Conservation (phyloP, 2,329 filamentous ascomycete species). For the Sordariomycetes sp. region DNA sequence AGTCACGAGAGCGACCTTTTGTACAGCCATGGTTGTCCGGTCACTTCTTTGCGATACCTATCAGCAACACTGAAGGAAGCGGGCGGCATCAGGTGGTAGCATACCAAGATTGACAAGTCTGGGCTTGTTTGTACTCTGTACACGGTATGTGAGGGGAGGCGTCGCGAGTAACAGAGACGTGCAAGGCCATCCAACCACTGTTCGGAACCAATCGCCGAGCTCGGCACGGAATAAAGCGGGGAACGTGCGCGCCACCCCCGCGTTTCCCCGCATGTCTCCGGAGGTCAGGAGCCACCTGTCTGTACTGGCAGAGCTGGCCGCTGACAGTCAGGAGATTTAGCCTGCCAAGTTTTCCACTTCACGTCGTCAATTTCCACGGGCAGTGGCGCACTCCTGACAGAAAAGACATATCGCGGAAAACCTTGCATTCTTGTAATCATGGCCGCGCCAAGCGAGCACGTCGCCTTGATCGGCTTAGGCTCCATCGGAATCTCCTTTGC, state of each 20-base stretch:
- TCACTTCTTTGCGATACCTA: too few relatives aligned
- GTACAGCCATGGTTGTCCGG: not conserved
- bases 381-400: not conserved
- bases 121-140: too few relatives aligned
- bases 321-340: not conserved
- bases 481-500: not conserved
- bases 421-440: not conserved
- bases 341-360: too few relatives aligned
- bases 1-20: constrained; percentile 18
- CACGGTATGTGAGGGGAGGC: too few relatives aligned
- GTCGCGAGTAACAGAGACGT: not conserved
- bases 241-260: not conserved
- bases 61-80: too few relatives aligned
- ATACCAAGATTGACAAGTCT: too few relatives aligned
- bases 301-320: not conserved
- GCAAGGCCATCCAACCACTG: not conserved
- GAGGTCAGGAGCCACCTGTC: not conserved
- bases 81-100: too few relatives aligned
- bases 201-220: not conserved
- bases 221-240: not conserved
- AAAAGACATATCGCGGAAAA: not conserved
- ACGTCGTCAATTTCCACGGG: not conserved
- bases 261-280: not conserved
- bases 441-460: not conserved
- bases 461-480: not conserved